Evolutionary conservation across 176 grass and related monocot species (phyloP).

Genomic region (Carex littledalei): DNA sequence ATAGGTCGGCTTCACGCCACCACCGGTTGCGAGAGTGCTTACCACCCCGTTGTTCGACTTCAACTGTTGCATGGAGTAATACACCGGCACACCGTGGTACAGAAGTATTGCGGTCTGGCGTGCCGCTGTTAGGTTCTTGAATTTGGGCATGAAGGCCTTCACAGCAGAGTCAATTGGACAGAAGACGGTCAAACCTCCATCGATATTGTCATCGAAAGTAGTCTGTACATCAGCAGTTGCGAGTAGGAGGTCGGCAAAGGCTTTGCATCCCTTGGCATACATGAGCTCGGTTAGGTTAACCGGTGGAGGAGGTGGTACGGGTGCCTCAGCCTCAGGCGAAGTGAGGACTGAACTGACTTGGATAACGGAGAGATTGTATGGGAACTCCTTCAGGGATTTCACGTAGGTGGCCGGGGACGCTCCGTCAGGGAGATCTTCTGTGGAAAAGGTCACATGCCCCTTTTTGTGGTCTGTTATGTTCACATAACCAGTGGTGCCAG

Average conservation of each 20-base stretch:
- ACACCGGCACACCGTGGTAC: conserved; percentile 42
- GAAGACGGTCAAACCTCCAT: conserved; percentile 45
- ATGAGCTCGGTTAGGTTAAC: conserved; percentile 35
- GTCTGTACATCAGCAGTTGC: conserved; percentile 25
- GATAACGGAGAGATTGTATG: conserved; percentile 53
- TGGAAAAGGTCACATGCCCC: conserved; percentile 43
- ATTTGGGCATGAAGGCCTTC: conserved; percentile 37
- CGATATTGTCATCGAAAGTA: conserved; percentile 18
- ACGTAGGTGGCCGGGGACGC: conserved; percentile 36
- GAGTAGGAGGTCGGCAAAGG: conserved; percentile 41
- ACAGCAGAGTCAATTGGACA: conserved; percentile 44
- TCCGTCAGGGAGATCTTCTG: conserved; percentile 24
- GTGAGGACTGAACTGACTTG: conserved; percentile 41
- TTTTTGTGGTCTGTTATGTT: conserved; percentile 40
- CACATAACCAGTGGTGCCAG: conserved; percentile 52
- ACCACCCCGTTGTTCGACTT: conserved; percentile 24
- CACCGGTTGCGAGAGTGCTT: conserved; percentile 39
- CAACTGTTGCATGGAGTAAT: conserved; percentile 41
- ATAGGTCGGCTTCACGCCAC: conserved; percentile 18
- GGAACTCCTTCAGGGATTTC: conserved; percentile 39
- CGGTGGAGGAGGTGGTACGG: conserved; percentile 25
- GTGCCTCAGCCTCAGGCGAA: conserved; percentile 48
- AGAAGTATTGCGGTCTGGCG: conserved; percentile 36
- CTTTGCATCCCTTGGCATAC: conserved; percentile 45
- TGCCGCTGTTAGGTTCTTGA: conserved; percentile 25